These are phyloP conservation scores for Stropharia rugosoannulata DNA, from an alignment of 768 basidiomycete genomes.

Conservation along the genomic window DNA sequence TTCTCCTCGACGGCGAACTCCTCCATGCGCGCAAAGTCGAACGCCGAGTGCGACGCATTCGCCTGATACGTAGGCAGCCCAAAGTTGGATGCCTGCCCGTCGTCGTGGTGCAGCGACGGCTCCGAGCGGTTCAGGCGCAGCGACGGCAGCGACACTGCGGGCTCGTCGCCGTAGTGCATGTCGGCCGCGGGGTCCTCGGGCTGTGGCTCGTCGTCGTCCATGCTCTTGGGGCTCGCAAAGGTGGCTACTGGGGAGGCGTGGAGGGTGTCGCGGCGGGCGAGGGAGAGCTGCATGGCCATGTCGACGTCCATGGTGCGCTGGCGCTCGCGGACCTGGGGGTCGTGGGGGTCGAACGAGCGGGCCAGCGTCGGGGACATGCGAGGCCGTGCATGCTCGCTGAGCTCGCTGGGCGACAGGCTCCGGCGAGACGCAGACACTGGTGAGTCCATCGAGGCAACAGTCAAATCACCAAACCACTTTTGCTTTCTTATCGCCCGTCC, in stretches of 20 bases:
- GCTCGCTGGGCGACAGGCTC: constrained; percentile 7
- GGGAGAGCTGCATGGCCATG: constrained; percentile 81
- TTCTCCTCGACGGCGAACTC: constrained; percentile 74
- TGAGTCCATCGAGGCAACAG: background rate
- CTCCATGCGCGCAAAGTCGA: constrained; percentile 79
- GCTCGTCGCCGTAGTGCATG: constrained; percentile 11
- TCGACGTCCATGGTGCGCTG: constrained; percentile 94
- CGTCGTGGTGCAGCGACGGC: constrained; percentile 40
- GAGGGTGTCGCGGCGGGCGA: constrained; percentile 66
- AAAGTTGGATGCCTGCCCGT: constrained; percentile 33
- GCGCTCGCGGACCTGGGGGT: constrained; percentile 77
- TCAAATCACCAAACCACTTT: no score
- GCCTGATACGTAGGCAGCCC: constrained; percentile 73
- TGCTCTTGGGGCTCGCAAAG: constrained; percentile 17
- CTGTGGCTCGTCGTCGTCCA: constrained; percentile 4
- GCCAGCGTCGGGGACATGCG: constrained; percentile 57
- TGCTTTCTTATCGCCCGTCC: no score
- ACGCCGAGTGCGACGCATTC: constrained; percentile 52
- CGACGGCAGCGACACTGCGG: constrained; percentile 8
- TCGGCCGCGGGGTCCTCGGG: constrained; percentile 6
- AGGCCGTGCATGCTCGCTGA: background rate
- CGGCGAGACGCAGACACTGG: constrained; percentile 1
- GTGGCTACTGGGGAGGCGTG: constrained; percentile 31
- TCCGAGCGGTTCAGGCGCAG: constrained; percentile 21
- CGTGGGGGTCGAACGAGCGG: constrained; percentile 65